Conservation (phyloP, 2,329 filamentous ascomycete genomes). For the Penicillium frequentans region DNA sequence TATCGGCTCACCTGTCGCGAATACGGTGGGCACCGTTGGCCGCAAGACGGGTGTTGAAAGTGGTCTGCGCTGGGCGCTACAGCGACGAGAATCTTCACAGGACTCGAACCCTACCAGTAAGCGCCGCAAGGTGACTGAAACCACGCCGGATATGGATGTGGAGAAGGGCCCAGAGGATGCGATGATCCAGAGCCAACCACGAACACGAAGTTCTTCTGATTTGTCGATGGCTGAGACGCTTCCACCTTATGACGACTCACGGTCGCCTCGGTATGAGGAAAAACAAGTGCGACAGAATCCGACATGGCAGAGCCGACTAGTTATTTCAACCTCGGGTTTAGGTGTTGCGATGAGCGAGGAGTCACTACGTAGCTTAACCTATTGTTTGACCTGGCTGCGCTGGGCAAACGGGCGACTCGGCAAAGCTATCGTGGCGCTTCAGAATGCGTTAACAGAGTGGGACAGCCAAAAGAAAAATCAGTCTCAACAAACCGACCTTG, state of each 20-base stretch:
- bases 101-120: slow-evolving; percentile 38
- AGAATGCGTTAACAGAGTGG: slow-evolving; percentile 75
- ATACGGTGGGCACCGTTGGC: slow-evolving; percentile 80
- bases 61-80: slow-evolving; percentile 79
- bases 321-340: slow-evolving; percentile 87
- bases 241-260: slow-evolving; percentile 79
- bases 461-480: slow-evolving; percentile 53
- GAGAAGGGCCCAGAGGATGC: slow-evolving; percentile 41
- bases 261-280: slow-evolving; percentile 70
- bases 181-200: background rate
- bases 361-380: slow-evolving; percentile 78
- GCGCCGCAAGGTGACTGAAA: slow-evolving; percentile 46
- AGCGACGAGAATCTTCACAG: slow-evolving; percentile 39
- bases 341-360: slow-evolving; percentile 90
- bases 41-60: slow-evolving; percentile 85
- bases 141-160: slow-evolving; percentile 46
- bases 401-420: slow-evolving; percentile 81
- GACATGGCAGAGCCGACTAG: slow-evolving; percentile 77
- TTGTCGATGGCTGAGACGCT: slow-evolving; percentile 71
- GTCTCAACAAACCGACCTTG: slow-evolving; percentile 27
- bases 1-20: slow-evolving; percentile 76
- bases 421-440: slow-evolving; percentile 71
- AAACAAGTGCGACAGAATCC: slow-evolving; percentile 33
- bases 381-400: slow-evolving; percentile 76
- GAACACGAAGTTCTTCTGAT: slow-evolving; percentile 58